Percentiles rank a stretch among this genome's conserved stretches.
Conservation (phyloP, 2,329 filamentous ascomycete genomes). For the Fusarium ambrosium region DNA sequence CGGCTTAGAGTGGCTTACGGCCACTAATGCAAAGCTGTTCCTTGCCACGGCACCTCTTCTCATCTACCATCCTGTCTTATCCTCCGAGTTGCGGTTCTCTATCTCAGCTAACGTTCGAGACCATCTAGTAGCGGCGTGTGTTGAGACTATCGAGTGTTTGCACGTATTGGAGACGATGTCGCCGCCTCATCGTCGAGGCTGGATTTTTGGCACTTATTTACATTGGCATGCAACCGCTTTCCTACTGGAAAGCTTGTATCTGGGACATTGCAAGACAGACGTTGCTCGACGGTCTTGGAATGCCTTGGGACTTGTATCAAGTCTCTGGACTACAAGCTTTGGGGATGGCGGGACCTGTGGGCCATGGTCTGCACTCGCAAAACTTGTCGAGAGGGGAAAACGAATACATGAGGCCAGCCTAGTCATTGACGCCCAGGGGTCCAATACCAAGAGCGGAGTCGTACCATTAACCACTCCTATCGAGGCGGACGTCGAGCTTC, state of each 20-base stretch:
- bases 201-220: conserved; percentile 9
- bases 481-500: neutral
- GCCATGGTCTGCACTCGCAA: conserved; percentile 1
- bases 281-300: conserved; percentile 15
- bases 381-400: neutral
- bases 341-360: neutral
- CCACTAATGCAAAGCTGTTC: conserved; percentile 8
- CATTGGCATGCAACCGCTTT: conserved; percentile 20
- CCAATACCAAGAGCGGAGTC: neutral
- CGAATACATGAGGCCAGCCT: neutral
- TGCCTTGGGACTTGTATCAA: conserved; percentile 11
- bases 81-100: neutral
- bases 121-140: neutral
- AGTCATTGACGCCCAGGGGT: neutral
- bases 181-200: conserved; percentile 9
- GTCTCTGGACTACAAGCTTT: conserved; percentile 3
- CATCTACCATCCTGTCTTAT: conserved; percentile 14
- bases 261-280: neutral
- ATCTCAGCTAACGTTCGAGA: neutral
- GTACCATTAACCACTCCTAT: neutral
- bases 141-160: conserved; percentile 20
- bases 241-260: conserved; percentile 4
- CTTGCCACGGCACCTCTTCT: conserved; percentile 16
- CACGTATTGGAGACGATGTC: conserved; percentile 14
- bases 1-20: conserved; percentile 16